Percentiles rank a stretch among this genome's conserved stretches.
Conservation (phyloP, 2,329 filamentous ascomycete genomes). For the Phoma herbarum region DNA sequence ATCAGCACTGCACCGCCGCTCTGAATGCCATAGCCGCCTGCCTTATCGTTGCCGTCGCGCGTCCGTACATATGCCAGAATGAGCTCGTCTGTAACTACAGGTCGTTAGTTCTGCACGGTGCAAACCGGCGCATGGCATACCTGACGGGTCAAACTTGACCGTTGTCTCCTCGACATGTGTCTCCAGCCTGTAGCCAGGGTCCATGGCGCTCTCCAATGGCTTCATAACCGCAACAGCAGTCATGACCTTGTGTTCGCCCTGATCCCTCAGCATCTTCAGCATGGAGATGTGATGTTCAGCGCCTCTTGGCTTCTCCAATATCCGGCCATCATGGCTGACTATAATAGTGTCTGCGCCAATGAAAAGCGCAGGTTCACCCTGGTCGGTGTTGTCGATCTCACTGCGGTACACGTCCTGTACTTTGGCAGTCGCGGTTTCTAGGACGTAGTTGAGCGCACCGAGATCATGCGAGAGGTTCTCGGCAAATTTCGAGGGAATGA, state of each 20-base stretch:
- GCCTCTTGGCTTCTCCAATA: constrained; percentile 89
- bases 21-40: constrained; percentile 94
- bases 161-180: constrained; percentile 87
- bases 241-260: constrained; percentile 79
- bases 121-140: constrained; percentile 29
- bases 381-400: constrained; percentile 64
- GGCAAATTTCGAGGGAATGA: constrained; percentile 81
- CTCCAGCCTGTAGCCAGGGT: constrained; percentile 86
- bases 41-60: constrained; percentile 93
- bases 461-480: constrained; percentile 92
- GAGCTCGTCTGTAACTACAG: constrained; percentile 76
- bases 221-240: constrained; percentile 86
- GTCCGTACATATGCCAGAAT: constrained; percentile 82
- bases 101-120: constrained; percentile 16
- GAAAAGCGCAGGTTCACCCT: constrained; percentile 81
- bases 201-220: constrained; percentile 78
- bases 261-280: constrained; percentile 82
- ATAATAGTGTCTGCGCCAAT: constrained; percentile 93
- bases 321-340: constrained; percentile 75
- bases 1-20: constrained; percentile 86
- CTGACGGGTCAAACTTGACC: constrained; percentile 80
- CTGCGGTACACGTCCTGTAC: constrained; percentile 74
- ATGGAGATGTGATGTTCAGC: constrained; percentile 84
- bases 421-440: constrained; percentile 85
- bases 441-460: constrained; percentile 88